A percentile compares a stretch with the other conserved stretches of the same genome.
These are phyloP conservation scores for Taiwanofungus camphoratus DNA, from an alignment of 1,284 basidiomycete genomes.

Conservation along the genomic window DNA sequence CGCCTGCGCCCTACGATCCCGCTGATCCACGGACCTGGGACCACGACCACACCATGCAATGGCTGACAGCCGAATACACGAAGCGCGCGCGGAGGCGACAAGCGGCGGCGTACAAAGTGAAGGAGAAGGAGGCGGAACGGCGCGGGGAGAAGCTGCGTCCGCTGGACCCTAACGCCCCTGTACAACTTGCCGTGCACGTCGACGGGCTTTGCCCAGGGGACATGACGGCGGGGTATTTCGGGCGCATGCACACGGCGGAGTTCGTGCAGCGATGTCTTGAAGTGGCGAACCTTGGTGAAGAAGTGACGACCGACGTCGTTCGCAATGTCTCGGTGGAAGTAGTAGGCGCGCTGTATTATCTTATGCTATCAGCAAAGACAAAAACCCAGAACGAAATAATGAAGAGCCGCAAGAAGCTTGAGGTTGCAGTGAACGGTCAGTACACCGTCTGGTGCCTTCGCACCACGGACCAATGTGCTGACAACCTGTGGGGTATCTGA, in stretches of 20 bases:
- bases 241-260: constrained; percentile 25
- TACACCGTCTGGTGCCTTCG: background rate
- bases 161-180: constrained; percentile 6
- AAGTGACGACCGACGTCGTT: constrained; percentile 14
- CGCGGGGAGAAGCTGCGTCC: constrained; percentile 11
- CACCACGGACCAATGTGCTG: background rate
- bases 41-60: constrained; percentile 23
- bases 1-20: constrained; percentile 25
- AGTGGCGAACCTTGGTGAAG: constrained; percentile 11
- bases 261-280: constrained; percentile 25
- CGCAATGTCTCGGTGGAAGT: constrained; percentile 19
- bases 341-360: constrained; percentile 21
- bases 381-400: constrained; percentile 22
- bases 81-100: constrained; percentile 13
- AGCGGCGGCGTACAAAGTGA: constrained; percentile 6
- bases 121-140: constrained; percentile 14
- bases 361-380: constrained; percentile 26
- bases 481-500: no score
- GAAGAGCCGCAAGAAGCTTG: constrained; percentile 21
- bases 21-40: constrained; percentile 30
- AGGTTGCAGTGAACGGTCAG: constrained; percentile 20
- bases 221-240: constrained; percentile 25
- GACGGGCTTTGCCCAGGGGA: constrained; percentile 22
- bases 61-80: constrained; percentile 23
- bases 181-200: constrained; percentile 20